Evolutionary conservation across 1,139 yeast genomes (phyloP).

Genomic region (Arxiozyma slooffiae): DNA sequence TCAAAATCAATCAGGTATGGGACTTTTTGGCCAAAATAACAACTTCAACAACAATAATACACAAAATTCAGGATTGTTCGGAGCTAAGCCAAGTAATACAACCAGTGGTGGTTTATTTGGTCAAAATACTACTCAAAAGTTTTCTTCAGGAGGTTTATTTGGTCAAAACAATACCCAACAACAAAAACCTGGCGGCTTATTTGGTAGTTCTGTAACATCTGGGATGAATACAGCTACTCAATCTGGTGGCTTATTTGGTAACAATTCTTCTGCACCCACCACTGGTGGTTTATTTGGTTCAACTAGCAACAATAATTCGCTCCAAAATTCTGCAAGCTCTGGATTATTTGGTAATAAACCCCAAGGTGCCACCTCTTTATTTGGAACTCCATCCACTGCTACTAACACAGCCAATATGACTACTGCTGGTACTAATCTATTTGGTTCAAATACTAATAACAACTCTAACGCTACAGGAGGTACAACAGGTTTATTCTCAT

Average conservation of each 20-base stretch:
- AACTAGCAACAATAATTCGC: neutral
- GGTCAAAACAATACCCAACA: conserved; percentile 4
- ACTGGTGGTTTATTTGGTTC: neutral
- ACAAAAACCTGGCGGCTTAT: conserved; percentile 1
- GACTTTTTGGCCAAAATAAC: conserved; percentile 31
- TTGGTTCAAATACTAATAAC: conserved; percentile 23
- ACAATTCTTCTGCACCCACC: neutral
- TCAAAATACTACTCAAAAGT: conserved; percentile 8
- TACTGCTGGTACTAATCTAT: conserved; percentile 21
- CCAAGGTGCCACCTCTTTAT: conserved; percentile 12
- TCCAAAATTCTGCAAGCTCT: neutral
- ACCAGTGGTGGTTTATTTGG: conserved; percentile 27
- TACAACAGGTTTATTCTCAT: conserved; percentile 22
- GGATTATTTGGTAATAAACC: conserved; percentile 29
- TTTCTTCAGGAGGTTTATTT: conserved; percentile 14
- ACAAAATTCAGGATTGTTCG: conserved; percentile 7
- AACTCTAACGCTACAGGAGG: conserved; percentile 16
- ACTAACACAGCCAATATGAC: conserved; percentile 1
- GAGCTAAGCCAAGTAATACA: conserved; percentile 15
- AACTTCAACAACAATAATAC: conserved; percentile 8
- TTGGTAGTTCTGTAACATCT: neutral
- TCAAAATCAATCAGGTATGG: conserved; percentile 9
- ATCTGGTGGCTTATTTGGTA: neutral
- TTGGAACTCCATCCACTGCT: conserved; percentile 5
- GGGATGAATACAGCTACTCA: neutral